phyloP scores from a whole-genome alignment of 495 filamentous ascomycete genomes.

The Trichoderma asperelloides region DNA sequence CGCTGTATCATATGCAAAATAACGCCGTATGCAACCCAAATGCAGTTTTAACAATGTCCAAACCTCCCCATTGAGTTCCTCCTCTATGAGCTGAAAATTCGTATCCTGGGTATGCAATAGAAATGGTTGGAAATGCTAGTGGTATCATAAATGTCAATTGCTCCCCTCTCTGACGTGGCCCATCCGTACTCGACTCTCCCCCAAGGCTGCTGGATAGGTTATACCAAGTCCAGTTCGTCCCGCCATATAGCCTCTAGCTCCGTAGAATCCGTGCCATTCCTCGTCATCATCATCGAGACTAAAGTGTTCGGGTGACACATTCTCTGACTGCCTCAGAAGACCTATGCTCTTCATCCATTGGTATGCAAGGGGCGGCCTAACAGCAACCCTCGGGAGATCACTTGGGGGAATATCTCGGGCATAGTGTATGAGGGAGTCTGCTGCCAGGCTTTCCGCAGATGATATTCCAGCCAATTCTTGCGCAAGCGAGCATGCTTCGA shows the following conservation, averaged over 20 bases:
- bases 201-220: not conserved
- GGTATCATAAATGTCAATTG: not conserved
- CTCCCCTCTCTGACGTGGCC: not conserved
- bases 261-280: slow-evolving; percentile 1
- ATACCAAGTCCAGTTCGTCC: not conserved
- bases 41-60: no score
- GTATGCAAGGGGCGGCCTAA: not conserved
- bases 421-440: not conserved
- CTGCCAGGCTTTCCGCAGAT: not conserved
- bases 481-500: not conserved
- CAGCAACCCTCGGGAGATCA: not conserved
- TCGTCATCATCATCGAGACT: not conserved
- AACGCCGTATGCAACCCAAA: no score
- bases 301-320: not conserved
- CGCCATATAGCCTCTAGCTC: not conserved
- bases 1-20: no score
- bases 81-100: no score
- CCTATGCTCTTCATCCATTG: not conserved
- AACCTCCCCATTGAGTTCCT: no score
- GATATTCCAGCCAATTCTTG: not conserved
- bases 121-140: no score
- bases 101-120: no score
- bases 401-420: not conserved
- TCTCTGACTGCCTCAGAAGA: not conserved
- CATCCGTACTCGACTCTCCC: not conserved